These are phyloP conservation scores for Coniochaeta sp. DNA, from an alignment of 2,329 filamentous ascomycete species.

Conservation along the genomic window DNA sequence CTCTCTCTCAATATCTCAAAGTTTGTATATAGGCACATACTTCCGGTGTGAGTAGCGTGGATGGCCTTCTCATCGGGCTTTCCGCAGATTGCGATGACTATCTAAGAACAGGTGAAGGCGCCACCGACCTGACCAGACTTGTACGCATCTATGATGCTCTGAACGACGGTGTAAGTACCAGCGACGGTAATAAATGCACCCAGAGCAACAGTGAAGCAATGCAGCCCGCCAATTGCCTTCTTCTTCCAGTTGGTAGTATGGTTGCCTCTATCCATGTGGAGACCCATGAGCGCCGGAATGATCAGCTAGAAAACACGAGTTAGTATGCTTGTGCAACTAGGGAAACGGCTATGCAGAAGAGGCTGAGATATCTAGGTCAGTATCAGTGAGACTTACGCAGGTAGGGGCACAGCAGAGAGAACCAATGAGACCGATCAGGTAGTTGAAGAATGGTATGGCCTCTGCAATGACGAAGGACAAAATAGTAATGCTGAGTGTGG, in stretches of 20 bases:
- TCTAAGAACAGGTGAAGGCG: constrained; percentile 7
- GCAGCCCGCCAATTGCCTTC: constrained; percentile 3
- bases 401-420: constrained; percentile 8
- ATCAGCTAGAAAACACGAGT: background rate
- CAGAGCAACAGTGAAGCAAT: constrained; percentile 6
- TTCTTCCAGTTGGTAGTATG: background rate
- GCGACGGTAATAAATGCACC: constrained; percentile 8
- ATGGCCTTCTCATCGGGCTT: background rate
- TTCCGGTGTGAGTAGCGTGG: background rate
- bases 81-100: background rate
- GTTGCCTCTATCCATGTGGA: background rate
- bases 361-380: background rate
- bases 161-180: constrained; percentile 8
- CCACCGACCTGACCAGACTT: constrained; percentile 5
- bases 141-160: constrained; percentile 8
- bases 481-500: constrained; percentile 14
- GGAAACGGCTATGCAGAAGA: background rate
- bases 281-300: constrained; percentile 1
- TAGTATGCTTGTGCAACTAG: constrained; percentile 3
- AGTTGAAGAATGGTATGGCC: constrained; percentile 19
- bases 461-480: constrained; percentile 16
- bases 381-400: constrained; percentile 4
- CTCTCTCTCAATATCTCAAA: background rate
- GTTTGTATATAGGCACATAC: background rate
- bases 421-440: constrained; percentile 8